A percentile compares a stretch with the other conserved stretches of the same genome.
phyloP scores from a whole-genome alignment of 2,329 filamentous ascomycete genomes.

The Botrytis porri region DNA sequence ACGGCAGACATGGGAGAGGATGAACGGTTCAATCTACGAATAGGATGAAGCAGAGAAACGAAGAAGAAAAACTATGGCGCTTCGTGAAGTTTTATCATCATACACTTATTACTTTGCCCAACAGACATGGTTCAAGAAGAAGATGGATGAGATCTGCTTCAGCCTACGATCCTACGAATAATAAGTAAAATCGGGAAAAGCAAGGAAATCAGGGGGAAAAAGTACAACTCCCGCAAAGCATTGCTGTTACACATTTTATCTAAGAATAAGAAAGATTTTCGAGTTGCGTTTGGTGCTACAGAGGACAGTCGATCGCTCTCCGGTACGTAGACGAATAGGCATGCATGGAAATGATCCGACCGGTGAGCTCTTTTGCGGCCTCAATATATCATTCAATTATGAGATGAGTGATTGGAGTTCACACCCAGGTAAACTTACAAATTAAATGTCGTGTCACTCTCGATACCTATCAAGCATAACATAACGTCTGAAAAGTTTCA shows the following conservation, averaged over 20 bases:
- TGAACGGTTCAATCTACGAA: neutral
- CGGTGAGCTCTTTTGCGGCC: neutral
- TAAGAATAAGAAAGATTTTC: neutral
- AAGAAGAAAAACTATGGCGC: neutral
- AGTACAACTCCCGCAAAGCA: neutral
- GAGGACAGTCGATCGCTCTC: neutral
- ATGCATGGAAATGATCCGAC: neutral
- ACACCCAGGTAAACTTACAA: neutral
- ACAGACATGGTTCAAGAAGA: neutral
- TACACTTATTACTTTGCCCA: neutral
- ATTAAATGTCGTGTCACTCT: neutral
- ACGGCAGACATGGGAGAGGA: neutral
- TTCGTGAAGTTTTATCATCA: neutral
- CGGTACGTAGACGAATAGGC: neutral
- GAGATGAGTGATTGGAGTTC: neutral
- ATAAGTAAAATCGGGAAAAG: neutral
- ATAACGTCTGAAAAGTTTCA: constrained; percentile 7
- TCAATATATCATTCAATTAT: neutral
- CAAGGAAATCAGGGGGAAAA: neutral
- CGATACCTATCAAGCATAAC: neutral
- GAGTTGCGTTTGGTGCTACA: neutral
- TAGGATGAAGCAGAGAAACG: neutral
- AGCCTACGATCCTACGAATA: neutral
- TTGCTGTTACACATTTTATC: neutral
- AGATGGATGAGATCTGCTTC: neutral